These are phyloP conservation scores for Houttuynia cordata DNA, from an alignment of 164 flowering plant genomes.

Conservation along the genomic window DNA sequence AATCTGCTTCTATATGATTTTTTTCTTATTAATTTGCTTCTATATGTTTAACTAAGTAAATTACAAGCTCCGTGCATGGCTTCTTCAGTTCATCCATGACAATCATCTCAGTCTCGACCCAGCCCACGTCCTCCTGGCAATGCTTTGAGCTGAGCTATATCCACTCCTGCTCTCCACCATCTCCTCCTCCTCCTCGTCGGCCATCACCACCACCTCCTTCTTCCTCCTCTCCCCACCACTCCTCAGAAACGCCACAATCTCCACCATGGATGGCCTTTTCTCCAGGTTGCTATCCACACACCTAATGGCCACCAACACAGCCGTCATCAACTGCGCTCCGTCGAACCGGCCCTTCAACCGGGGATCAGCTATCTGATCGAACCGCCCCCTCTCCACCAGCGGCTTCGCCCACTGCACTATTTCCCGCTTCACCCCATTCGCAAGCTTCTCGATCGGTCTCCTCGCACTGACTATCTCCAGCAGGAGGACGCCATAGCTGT, in stretches of 20 bases:
- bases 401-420: conserved; percentile 68
- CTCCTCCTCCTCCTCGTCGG: not conserved
- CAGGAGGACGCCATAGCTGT: conserved; percentile 60
- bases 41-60: too few species aligned
- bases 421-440: conserved; percentile 45
- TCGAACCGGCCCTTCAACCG: conserved; percentile 44
- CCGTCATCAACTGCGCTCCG: conserved; percentile 16
- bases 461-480: conserved; percentile 48
- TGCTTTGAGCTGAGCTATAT: conserved; percentile 1
- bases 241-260: conserved; percentile 43
- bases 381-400: conserved; percentile 29
- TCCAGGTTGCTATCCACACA: conserved; percentile 43
- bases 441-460: conserved; percentile 55
- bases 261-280: conserved; percentile 49
- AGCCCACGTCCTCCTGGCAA: conserved; percentile 6
- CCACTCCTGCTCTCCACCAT: conserved; percentile 9
- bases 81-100: too few species aligned
- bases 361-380: conserved; percentile 43
- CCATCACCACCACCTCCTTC: conserved; percentile 10
- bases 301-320: conserved; percentile 27
- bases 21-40: too few species aligned
- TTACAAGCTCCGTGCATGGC: too few species aligned
- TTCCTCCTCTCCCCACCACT: conserved; percentile 22
- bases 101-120: not conserved
- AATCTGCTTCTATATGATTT: too few species aligned